A percentile compares a stretch with the other conserved stretches of the same genome.
Conservation (phyloP, 2,329 filamentous ascomycete genomes). For the Boeremia lycopersici region DNA sequence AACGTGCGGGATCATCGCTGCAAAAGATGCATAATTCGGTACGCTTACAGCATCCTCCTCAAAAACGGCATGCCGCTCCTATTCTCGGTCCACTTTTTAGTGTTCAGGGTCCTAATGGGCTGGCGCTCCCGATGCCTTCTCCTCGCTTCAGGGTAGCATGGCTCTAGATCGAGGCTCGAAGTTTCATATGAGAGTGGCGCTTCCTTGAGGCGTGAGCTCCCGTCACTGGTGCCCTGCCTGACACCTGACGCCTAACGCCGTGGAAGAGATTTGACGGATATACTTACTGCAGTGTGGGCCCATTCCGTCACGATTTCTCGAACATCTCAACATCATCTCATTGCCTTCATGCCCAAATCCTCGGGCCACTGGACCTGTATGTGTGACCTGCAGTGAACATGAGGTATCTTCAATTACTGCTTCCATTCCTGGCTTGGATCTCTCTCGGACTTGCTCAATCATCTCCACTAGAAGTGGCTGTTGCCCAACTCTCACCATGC, state of each 20-base stretch:
- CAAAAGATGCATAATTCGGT: neutral
- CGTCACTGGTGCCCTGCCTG: neutral
- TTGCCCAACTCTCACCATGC: slow-evolving; percentile 24
- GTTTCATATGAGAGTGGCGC: slow-evolving; percentile 10
- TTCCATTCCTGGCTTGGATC: slow-evolving; percentile 23
- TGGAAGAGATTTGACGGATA: slow-evolving; percentile 8
- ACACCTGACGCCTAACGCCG: slow-evolving; percentile 2
- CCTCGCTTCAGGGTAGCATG: slow-evolving; percentile 4
- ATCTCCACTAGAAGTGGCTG: slow-evolving; percentile 13
- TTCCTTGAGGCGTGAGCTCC: slow-evolving; percentile 3
- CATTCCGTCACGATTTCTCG: neutral
- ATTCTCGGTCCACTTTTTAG: slow-evolving; percentile 8
- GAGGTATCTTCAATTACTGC: slow-evolving; percentile 23
- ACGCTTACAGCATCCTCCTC: slow-evolving; percentile 10
- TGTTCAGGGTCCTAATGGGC: neutral
- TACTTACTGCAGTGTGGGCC: slow-evolving; percentile 11
- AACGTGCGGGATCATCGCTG: neutral
- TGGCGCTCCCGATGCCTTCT: slow-evolving; percentile 9
- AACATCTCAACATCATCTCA: neutral
- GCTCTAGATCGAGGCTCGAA: slow-evolving; percentile 7
- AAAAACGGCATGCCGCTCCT: slow-evolving; percentile 1
- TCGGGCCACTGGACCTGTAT: neutral
- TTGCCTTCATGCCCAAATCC: slow-evolving; percentile 1
- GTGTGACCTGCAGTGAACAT: slow-evolving; percentile 12
- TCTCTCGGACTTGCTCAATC: slow-evolving; percentile 24